Conservation (phyloP, 352 stramenopile species). For the Pythium aquatile region DNA sequence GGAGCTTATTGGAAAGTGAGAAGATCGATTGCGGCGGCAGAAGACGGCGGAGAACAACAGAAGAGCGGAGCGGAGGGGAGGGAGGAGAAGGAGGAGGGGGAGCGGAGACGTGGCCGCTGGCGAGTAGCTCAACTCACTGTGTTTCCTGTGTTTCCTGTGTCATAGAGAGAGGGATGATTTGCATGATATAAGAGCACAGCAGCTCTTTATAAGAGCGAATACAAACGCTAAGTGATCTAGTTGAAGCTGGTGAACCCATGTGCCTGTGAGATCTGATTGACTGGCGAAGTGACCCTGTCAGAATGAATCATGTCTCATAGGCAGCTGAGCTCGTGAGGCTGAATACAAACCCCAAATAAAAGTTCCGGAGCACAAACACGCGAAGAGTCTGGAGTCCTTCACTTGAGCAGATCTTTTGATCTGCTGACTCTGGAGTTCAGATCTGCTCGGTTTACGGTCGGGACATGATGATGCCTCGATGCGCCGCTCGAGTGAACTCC, state of each 20-base stretch:
- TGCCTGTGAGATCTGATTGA: slow-evolving; percentile 7
- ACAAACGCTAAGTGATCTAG: slow-evolving; percentile 10
- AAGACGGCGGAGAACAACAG: background rate
- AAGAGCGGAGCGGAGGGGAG: background rate
- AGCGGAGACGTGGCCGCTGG: background rate
- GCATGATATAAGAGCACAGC: slow-evolving; percentile 12
- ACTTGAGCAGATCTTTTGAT: background rate
- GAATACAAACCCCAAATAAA: background rate
- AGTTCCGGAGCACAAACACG: background rate
- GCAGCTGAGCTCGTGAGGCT: background rate
- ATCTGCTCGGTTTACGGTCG: background rate
- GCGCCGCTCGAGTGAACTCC: background rate
- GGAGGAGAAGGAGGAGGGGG: background rate
- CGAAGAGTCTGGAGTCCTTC: background rate
- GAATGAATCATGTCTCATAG: background rate
- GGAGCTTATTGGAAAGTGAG: slow-evolving; percentile 20
- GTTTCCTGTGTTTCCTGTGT: no score
- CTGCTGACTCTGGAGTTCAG: background rate
- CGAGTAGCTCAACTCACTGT: background rate
- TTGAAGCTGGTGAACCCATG: slow-evolving; percentile 1
- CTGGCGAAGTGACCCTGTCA: background rate
- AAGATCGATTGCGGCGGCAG: background rate
- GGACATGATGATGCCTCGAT: background rate
- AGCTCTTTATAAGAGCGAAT: slow-evolving; percentile 16
- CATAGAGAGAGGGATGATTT: background rate